Evolutionary conservation across 768 basidiomycete species (phyloP), one percentile per base, ranked within the genome.

Genomic region (Pleurotus pulmonarius): DNA sequence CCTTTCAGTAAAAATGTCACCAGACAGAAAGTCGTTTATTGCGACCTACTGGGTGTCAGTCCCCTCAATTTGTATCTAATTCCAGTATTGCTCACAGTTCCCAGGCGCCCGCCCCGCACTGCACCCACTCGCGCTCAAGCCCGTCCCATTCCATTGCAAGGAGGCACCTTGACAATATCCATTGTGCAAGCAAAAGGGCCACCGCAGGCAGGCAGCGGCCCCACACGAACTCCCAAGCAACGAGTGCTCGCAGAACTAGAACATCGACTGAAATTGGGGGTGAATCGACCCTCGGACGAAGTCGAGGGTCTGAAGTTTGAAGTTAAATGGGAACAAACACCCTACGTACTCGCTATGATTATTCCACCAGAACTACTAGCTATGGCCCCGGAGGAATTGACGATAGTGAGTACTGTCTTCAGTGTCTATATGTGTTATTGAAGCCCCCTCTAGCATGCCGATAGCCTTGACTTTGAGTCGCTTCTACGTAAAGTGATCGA

Each of bases 11-110:
- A 81, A 86, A 41, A 84, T 94, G 76, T 80, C 79, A 18, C 76
- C 81, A 26, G 80, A 87, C 62, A 78, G 88, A 43, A 88, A 88
- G 68, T 78, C 77, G 1, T 73, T 97, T 60, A 80, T 75, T 5
- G 79, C 87, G 22, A 83, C 83, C n/a, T 98, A 98, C 66, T 98
- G 95, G 95, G 74, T 89, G 93, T 94, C 65, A 62, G 83, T 68
- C 16, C 39, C 12, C 13, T 13, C 24, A 53, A 44, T 24, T 39
- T 52, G 4, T 20, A 41, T 18, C 29, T 12, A 37, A 57, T 46
- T 63, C 24, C 3, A 22, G 22, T 4, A 13, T n/a, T n/a, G 37
- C 20, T 39, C 11, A 26, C 22, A 5, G 5, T 22, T 48, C 54
- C 8, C 56, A 76, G 75, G 47, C 82, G 81, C 16, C 71, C 75